These are phyloP conservation scores for Pseudogymnoascus sp. DNA, from an alignment of 2,329 filamentous ascomycete genomes.

Conservation along the genomic window DNA sequence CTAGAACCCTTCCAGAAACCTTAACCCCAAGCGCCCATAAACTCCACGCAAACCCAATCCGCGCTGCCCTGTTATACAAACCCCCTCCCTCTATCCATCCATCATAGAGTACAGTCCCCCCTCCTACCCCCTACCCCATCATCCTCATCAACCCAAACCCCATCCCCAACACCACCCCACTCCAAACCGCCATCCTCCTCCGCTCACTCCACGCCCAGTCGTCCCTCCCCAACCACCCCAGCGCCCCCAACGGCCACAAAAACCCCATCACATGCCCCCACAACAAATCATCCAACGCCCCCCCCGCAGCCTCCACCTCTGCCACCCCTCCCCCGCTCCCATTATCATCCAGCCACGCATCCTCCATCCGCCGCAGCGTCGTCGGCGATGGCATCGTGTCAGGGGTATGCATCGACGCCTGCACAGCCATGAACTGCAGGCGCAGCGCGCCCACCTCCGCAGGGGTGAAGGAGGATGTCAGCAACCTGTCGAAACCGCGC, in stretches of 20 bases:
- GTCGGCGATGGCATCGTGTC: conserved; percentile 81
- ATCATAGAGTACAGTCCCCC: not conserved
- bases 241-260: conserved; percentile 84
- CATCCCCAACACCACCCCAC: conserved; percentile 75
- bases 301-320: conserved; percentile 31
- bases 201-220: conserved; percentile 80
- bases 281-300: conserved; percentile 72
- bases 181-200: conserved; percentile 78
- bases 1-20: not conserved
- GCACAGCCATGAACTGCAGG: conserved; percentile 81
- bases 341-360: conserved; percentile 80
- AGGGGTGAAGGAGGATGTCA: conserved; percentile 71
- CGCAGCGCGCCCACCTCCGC: conserved; percentile 79
- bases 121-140: not conserved
- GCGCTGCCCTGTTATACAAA: not conserved
- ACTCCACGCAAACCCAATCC: not conserved
- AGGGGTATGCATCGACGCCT: conserved; percentile 73
- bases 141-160: conserved; percentile 60
- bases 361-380: conserved; percentile 71
- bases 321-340: conserved; percentile 34
- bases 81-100: not conserved
- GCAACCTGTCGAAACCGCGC: conserved; percentile 80
- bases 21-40: not conserved
- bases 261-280: conserved; percentile 88
- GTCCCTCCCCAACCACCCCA: conserved; percentile 79